Conservation (phyloP, 345 rosid species). For the Corymbia maculata region DNA sequence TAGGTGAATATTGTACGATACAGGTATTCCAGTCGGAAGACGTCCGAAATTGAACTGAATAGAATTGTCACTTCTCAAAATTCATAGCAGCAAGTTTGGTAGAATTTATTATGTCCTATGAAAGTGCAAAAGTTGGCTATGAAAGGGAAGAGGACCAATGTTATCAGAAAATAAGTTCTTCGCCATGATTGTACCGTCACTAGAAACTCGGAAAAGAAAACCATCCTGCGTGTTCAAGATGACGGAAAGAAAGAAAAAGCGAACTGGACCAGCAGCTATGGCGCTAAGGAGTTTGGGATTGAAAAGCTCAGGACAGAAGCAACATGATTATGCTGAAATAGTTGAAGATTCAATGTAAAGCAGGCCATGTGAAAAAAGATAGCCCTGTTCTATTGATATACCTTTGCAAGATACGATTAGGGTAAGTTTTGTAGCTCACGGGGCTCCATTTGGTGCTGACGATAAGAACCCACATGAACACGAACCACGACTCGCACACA, state of each 20-base stretch:
- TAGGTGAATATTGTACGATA: neutral
- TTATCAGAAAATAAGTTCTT: neutral
- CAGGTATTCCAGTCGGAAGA: neutral
- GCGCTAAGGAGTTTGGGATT: neutral
- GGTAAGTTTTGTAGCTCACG: conserved; percentile 27
- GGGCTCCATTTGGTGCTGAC: conserved; percentile 54
- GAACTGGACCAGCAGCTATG: neutral
- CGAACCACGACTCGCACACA: conserved; percentile 51
- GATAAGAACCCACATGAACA: conserved; percentile 38
- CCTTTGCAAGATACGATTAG: conserved; percentile 34
- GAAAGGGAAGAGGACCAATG: neutral
- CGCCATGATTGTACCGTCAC: neutral
- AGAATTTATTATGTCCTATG: neutral
- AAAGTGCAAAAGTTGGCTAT: neutral
- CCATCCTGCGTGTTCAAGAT: neutral
- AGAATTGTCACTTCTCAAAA: neutral
- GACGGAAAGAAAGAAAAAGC: neutral
- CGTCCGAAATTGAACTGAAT: neutral
- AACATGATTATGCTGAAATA: neutral
- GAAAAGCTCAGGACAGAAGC: neutral
- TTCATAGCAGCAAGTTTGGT: neutral
- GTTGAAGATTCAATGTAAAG: neutral
- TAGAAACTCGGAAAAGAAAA: neutral
- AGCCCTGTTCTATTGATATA: neutral
- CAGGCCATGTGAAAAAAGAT: neutral